phyloP scores from a whole-genome alignment of 139 green algal genomes.

The Choricystis sp. region DNA sequence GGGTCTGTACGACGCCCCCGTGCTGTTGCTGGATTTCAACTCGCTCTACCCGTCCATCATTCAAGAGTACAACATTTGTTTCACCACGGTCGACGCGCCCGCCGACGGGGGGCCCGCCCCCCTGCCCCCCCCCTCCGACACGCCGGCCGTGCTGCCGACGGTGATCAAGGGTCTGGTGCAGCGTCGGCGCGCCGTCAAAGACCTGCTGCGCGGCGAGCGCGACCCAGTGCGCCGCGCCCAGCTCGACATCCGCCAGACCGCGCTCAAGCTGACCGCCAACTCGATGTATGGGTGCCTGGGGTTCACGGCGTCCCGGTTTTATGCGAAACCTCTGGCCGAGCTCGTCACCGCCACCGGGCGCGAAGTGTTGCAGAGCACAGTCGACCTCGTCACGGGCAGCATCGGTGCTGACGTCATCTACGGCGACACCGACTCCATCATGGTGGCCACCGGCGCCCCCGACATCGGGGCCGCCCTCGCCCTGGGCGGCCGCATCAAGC shows the following conservation, averaged over 20 bases:
- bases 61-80: slow-evolving; percentile 99
- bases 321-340: slow-evolving; percentile 79
- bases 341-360: slow-evolving; percentile 84
- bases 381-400: slow-evolving; percentile 74
- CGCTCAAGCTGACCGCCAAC: slow-evolving; percentile 97
- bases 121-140: slow-evolving; percentile 17
- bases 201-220: slow-evolving; percentile 59
- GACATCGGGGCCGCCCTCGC: slow-evolving; percentile 40
- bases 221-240: slow-evolving; percentile 40
- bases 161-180: slow-evolving; percentile 49
- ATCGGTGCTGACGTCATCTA: slow-evolving; percentile 80
- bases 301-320: slow-evolving; percentile 85
- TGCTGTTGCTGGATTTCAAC: slow-evolving; percentile 99
- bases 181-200: slow-evolving; percentile 57
- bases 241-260: slow-evolving; percentile 52
- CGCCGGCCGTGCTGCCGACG: slow-evolving; percentile 47
- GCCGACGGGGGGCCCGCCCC: slow-evolving; percentile 14
- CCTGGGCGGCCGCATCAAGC: slow-evolving; percentile 55
- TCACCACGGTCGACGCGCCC: slow-evolving; percentile 80
- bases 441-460: slow-evolving; percentile 71
- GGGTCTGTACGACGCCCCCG: slow-evolving; percentile 93
- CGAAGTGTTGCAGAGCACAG: slow-evolving; percentile 83
- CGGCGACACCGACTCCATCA: slow-evolving; percentile 96
- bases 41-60: slow-evolving; percentile 99
- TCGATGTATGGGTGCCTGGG: slow-evolving; percentile 96